These are phyloP conservation scores for Neopestalotiopsis sp. DNA, from an alignment of 2,329 filamentous ascomycete species.

Conservation along the genomic window DNA sequence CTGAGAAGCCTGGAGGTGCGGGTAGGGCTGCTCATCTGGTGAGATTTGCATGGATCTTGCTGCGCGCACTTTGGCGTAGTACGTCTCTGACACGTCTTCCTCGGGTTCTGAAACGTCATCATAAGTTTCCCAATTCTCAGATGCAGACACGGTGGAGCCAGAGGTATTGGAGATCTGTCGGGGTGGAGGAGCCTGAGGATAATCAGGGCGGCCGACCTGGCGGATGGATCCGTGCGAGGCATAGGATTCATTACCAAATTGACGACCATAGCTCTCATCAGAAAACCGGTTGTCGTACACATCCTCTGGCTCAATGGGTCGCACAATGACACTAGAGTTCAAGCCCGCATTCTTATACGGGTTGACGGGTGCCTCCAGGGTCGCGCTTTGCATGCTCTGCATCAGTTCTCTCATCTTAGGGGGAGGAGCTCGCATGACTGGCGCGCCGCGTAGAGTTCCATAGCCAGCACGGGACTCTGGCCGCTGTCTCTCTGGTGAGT, in stretches of 20 bases:
- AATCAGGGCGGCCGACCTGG: slow-evolving; percentile 42
- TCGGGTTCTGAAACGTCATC: slow-evolving; percentile 82
- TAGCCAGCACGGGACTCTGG: slow-evolving; percentile 47
- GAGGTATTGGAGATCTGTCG: slow-evolving; percentile 79
- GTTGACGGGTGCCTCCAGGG: slow-evolving; percentile 55
- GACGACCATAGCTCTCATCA: slow-evolving; percentile 40
- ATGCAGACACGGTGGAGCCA: slow-evolving; percentile 73
- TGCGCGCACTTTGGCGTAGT: slow-evolving; percentile 78
- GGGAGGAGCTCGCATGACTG: slow-evolving; percentile 70
- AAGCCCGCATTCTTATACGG: slow-evolving; percentile 55
- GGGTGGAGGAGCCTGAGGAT: slow-evolving; percentile 47
- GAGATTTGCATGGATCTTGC: slow-evolving; percentile 69
- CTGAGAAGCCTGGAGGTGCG: slow-evolving; percentile 45
- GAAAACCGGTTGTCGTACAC: slow-evolving; percentile 75
- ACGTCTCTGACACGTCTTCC: slow-evolving; percentile 75
- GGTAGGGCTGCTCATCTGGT: slow-evolving; percentile 51
- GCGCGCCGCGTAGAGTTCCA: slow-evolving; percentile 55
- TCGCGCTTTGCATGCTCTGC: slow-evolving; percentile 50
- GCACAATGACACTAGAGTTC: slow-evolving; percentile 58
- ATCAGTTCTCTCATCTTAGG: slow-evolving; percentile 89
- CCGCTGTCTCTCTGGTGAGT: slow-evolving; percentile 77
- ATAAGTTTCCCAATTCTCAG: slow-evolving; percentile 98
- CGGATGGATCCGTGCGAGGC: slow-evolving; percentile 45
- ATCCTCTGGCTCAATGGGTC: slow-evolving; percentile 76
- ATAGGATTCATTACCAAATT: slow-evolving; percentile 39